A percentile compares a stretch with the other conserved stretches of the same genome.
These are phyloP conservation scores for Camellia oleifera DNA, from an alignment of 179 eudicot genomes.

Conservation along the genomic window DNA sequence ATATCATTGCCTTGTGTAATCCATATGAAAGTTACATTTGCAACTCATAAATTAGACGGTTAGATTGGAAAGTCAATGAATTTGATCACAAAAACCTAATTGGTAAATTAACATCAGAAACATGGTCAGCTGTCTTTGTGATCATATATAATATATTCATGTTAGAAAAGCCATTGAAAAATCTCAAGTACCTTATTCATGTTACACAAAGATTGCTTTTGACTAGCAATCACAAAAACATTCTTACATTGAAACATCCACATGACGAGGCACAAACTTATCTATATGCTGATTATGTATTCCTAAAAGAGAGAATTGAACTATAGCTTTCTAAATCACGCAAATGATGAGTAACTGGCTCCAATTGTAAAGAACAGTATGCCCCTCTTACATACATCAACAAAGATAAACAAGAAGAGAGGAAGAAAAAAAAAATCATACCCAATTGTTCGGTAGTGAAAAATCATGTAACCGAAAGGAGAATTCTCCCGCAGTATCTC, in stretches of 20 bases:
- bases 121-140: too few species aligned
- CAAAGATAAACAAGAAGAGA: neutral
- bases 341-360: neutral
- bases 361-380: neutral
- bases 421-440: slow-evolving; percentile 21
- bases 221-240: neutral
- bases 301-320: neutral
- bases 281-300: neutral
- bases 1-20: too few species aligned
- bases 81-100: too few species aligned
- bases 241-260: neutral
- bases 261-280: neutral
- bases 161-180: too few species aligned
- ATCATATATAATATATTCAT: too few species aligned
- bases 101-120: too few species aligned
- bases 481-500: slow-evolving; percentile 67
- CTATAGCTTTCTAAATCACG: neutral
- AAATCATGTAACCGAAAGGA: slow-evolving; percentile 73
- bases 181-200: too few species aligned
- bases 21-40: too few species aligned
- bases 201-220: neutral
- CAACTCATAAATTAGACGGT: too few species aligned
- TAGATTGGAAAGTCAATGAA: too few species aligned
- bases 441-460: slow-evolving; percentile 54
- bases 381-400: neutral